A percentile compares a stretch with the other conserved stretches of the same genome.
phyloP scores from a whole-genome alignment of 306 rosid species.

The Castanea mollissima region DNA sequence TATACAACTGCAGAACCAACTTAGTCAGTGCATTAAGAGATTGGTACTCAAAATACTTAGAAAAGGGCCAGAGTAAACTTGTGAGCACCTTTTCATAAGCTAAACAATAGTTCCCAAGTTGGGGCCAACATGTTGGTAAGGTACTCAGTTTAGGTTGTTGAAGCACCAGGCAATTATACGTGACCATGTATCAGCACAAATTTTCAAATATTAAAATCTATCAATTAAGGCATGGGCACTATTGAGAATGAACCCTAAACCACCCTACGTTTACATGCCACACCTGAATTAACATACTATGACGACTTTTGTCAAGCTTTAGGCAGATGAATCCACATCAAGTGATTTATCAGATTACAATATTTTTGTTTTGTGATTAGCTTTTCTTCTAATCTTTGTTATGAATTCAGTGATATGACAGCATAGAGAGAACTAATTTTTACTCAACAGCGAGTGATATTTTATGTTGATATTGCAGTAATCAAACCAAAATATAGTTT shows the following conservation, averaged over 20 bases:
- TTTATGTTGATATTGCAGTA: background rate
- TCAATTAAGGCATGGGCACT: background rate
- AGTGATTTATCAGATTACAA: background rate
- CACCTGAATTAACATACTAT: background rate
- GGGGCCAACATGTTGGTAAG: background rate
- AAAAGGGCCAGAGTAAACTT: background rate
- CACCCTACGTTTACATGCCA: background rate
- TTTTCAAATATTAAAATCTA: background rate
- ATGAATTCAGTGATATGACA: background rate
- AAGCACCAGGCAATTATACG: background rate
- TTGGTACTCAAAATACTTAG: background rate
- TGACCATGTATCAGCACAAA: background rate
- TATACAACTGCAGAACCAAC: background rate
- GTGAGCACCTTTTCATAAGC: background rate
- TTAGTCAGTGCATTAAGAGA: background rate
- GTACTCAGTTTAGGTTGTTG: too few species aligned
- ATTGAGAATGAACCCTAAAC: background rate
- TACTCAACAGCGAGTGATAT: background rate
- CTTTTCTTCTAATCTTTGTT: background rate
- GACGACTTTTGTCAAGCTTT: background rate
- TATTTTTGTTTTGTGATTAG: background rate
- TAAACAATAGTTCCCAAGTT: background rate
- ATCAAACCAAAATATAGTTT: background rate
- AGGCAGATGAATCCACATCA: background rate
- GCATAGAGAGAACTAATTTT: background rate